Conservation (phyloP, 768 basidiomycete species). For the Tylopilus sp. region DNA sequence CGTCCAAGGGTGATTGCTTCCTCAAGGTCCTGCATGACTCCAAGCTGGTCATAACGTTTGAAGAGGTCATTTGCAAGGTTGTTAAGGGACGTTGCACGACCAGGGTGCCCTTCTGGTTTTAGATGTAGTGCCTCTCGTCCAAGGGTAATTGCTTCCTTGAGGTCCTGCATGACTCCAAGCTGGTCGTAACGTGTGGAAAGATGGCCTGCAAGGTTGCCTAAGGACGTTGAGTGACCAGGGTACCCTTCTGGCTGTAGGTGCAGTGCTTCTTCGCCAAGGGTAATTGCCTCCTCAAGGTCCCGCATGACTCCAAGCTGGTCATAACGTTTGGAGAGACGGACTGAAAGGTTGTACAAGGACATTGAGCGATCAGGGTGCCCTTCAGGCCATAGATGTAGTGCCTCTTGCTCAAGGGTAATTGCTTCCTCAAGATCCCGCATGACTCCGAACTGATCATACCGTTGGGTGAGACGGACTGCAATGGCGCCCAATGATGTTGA, state of each 20-base stretch:
- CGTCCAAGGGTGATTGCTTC: no score
- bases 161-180: not conserved
- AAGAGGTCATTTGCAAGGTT: no score
- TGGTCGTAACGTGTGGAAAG: no score
- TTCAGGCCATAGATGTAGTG: not conserved
- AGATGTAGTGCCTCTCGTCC: not conserved
- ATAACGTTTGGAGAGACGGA: not conserved
- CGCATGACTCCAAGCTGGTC: not conserved
- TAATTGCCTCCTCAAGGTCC: not conserved
- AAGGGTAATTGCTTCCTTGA: not conserved
- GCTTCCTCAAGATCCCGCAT: not conserved
- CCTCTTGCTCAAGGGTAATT: not conserved
- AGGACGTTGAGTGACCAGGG: not conserved
- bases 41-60: no score
- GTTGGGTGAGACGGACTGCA: not conserved
- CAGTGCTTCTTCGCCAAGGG: not conserved
- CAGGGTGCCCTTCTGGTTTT: no score
- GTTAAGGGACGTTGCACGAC: no score
- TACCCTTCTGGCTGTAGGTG: not conserved
- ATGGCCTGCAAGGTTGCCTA: not conserved
- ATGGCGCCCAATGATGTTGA: not conserved
- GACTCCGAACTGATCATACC: not conserved
- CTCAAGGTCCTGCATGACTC: no score
- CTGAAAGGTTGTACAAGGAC: not conserved
- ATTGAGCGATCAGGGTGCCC: not conserved